phyloP scores from a whole-genome alignment of 257 asterid genomes.

The Voacanga thouarsii region DNA sequence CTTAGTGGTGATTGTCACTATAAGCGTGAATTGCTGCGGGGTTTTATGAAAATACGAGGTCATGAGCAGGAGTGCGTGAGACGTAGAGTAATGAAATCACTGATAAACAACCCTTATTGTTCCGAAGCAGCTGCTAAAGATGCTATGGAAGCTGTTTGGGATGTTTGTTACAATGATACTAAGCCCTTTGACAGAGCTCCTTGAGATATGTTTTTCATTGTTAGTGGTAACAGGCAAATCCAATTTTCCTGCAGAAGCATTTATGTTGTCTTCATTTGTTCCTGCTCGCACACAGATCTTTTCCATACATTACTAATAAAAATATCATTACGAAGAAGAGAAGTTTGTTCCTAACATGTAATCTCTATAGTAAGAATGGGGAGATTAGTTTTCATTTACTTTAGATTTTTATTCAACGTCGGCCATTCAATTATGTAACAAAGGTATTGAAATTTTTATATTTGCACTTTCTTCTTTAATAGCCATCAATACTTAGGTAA shows the following conservation, averaged over 20 bases:
- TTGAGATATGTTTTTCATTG: constrained; percentile 29
- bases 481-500: no score
- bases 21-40: constrained; percentile 83
- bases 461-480: no score
- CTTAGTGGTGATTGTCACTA: constrained; percentile 95
- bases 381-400: no score
- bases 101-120: constrained; percentile 66
- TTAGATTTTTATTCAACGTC: no score
- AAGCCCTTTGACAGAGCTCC: constrained; percentile 87
- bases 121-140: constrained; percentile 74
- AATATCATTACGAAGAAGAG: no score
- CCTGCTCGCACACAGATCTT: neutral
- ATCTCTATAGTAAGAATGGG: no score
- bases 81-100: constrained; percentile 74
- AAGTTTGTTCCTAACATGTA: no score
- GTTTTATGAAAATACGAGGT: constrained; percentile 58
- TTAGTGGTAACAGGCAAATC: neutral
- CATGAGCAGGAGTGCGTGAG: constrained; percentile 85
- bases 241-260: neutral
- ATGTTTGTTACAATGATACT: constrained; percentile 84
- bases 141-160: constrained; percentile 95
- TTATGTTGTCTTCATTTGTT: no score
- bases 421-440: no score
- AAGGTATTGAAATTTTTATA: no score
- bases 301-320: no score